These are phyloP conservation scores for Blastobotrys peoriensis DNA, from an alignment of 805 yeast genomes.

Conservation along the genomic window DNA sequence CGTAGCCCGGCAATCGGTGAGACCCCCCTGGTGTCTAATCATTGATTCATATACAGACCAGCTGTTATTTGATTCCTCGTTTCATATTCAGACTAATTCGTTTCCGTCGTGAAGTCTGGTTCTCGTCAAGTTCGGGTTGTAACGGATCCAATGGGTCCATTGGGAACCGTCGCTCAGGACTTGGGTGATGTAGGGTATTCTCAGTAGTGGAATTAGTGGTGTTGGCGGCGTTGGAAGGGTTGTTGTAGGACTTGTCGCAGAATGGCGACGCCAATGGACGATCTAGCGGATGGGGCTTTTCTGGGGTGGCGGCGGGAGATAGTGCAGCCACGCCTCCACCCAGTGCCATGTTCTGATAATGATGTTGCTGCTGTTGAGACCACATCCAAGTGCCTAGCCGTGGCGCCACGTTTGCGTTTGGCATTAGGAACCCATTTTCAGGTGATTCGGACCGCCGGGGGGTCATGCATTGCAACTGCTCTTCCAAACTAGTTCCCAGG, in stretches of 20 bases:
- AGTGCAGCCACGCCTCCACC: constrained; percentile 2
- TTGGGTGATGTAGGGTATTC: not conserved
- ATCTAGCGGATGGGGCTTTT: constrained; percentile 4
- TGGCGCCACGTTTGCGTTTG: not conserved
- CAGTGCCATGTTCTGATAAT: not conserved
- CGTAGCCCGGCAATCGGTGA: no score
- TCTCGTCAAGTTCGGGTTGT: constrained; percentile 25
- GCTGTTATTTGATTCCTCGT: constrained; percentile 30
- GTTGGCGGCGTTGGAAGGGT: not conserved
- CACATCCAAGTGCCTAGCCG: not conserved
- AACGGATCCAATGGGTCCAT: not conserved
- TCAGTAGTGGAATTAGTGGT: not conserved
- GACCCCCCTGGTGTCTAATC: no score
- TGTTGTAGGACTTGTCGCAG: constrained; percentile 16
- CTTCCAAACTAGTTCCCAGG: not conserved
- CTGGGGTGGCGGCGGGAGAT: constrained; percentile 5
- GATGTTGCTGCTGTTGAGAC: constrained; percentile 5
- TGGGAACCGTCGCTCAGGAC: not conserved
- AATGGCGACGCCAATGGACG: constrained; percentile 27
- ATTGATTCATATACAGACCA: no score
- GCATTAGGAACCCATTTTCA: not conserved
- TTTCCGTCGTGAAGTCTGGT: constrained; percentile 46
- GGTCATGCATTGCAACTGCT: constrained; percentile 3
- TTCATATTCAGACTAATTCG: constrained; percentile 48
- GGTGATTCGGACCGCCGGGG: constrained; percentile 1